Conservation (phyloP, 441 rosid species). For the Corymbia calophylla region DNA sequence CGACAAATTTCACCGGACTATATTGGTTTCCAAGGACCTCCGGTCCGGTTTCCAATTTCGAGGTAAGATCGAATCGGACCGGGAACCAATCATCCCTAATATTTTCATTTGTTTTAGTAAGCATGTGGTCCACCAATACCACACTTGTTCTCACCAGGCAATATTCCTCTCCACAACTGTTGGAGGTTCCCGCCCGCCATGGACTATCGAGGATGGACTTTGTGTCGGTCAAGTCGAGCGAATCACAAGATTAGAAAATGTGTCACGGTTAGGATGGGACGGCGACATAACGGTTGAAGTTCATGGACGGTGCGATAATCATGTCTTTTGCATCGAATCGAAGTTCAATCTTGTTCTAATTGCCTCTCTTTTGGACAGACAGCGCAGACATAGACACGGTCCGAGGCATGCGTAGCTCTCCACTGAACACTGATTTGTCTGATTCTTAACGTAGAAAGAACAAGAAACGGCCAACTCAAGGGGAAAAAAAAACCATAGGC, state of each 20-base stretch:
- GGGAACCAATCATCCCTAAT: background rate
- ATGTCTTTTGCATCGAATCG: background rate
- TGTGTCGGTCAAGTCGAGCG: background rate
- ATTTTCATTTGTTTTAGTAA: too few species aligned
- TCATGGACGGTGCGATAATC: background rate
- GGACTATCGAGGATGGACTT: background rate
- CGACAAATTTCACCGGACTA: too few species aligned
- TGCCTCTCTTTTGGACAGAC: background rate
- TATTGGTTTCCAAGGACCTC: too few species aligned
- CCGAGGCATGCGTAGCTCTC: background rate
- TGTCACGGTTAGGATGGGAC: background rate
- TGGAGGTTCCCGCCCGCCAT: background rate
- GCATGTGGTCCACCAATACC: background rate
- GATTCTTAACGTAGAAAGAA: background rate
- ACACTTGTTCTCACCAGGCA: background rate
- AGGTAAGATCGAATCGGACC: too few species aligned
- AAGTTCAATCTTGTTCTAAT: background rate
- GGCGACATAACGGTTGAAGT: background rate
- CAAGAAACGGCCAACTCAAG: background rate
- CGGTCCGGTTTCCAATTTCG: too few species aligned
- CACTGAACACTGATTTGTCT: background rate
- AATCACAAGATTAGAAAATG: background rate
- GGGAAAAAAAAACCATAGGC: background rate
- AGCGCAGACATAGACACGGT: background rate
- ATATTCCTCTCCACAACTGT: background rate